Evolutionary conservation across 352 stramenopile genomes (phyloP), one percentile per base, ranked within the genome.

Genomic region (Globisporangium recalcitrans): DNA sequence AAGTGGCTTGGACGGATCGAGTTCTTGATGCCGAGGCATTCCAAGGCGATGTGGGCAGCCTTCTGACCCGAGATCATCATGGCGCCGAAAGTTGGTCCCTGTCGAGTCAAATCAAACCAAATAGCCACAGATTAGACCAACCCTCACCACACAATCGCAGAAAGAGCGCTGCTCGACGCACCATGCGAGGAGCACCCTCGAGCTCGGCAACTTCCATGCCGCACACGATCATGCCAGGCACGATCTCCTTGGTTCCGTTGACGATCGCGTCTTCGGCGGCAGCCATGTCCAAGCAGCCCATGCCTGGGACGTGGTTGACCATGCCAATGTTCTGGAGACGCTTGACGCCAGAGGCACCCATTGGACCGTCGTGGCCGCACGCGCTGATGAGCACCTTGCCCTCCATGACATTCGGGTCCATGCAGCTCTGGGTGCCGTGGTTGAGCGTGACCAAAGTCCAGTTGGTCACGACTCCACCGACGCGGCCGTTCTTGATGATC

Each of bases 51-150:
- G 64, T 86, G 77, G 53, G 77, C 77, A 2, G 77, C 77, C 73
- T 86, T 86, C 58, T 86, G 77, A 27, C 77, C 77, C 36, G 77
- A 86, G 66, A 86, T 86, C 77, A 86, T 86, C 77, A 86, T 86
- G 38, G 74, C 77, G 44, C 77, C 77, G 31, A 86, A 86, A 29
- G 77, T 86, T 47, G 77, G 77, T 40, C 77, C 77, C 73, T 82
- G 42, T 34, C 26, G 5, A 52, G 1, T 4, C 21, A 6, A 52
- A 3, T n/a, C 38, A 54, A 42, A 6, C 29, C 24, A 46, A 2
- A 22, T 3, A 27, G 10, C 22, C 3, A 48, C 32, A 36, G 3
- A 55, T 11, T 21, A 21, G 51, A 29, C 32, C 53, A 26, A 9
- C 9, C 29, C 1, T 3, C 49, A 47, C 10, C 11, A 2, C 29